Evolutionary conservation across 2,329 filamentous ascomycete genomes (phyloP), one percentile per base, ranked within the genome.

Genomic region (Elsinoe ampelina): DNA sequence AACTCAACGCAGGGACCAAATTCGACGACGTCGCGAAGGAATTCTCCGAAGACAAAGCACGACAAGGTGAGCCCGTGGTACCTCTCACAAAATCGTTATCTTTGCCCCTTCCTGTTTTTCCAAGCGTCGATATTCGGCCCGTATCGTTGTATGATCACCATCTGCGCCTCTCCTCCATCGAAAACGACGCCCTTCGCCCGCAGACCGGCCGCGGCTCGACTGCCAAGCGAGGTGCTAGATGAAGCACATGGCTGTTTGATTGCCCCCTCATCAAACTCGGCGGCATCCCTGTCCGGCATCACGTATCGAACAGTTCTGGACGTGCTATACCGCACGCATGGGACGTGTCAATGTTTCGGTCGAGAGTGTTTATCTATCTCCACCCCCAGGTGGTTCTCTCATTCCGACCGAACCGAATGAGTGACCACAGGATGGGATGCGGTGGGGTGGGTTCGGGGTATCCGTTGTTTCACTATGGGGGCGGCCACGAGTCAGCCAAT

Each of bases 21-120:
- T 91, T 90, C 65, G 86, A 89, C 63, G 83, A 86, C 48, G 85
- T 90, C 5, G 87, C 87, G 8, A 74, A 80, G 55, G 80, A 84
- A 62, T 87, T 81, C 66, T 87, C 84, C 0, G 87, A 90, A 70
- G 87, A 91, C 69, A 90, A 91, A 72, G 85, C 86, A 3, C 76
- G 83, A 60, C 77, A 81, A 70, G 84, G 70, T 71, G 30, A 52
- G 71, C n/a, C n/a, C n/a, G n/a, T n/a, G n/a, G n/a, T n/a, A n/a
- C 48, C 42, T 52, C 20, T 32, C 6, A 5, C 22, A n/a, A 26
- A 5, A 10, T 13, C n/a, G 43, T 47, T 20, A 30, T 26, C n/a
- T 15, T 15, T 7, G 1, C 2, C 45, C 13, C 6, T 19, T 17
- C 13, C 5, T n/a, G 12, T 50, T 1, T 7, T 20, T n/a, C n/a